Conservation (phyloP, 2,329 filamentous ascomycete genomes). For the Ascochyta clinopodiicola region DNA sequence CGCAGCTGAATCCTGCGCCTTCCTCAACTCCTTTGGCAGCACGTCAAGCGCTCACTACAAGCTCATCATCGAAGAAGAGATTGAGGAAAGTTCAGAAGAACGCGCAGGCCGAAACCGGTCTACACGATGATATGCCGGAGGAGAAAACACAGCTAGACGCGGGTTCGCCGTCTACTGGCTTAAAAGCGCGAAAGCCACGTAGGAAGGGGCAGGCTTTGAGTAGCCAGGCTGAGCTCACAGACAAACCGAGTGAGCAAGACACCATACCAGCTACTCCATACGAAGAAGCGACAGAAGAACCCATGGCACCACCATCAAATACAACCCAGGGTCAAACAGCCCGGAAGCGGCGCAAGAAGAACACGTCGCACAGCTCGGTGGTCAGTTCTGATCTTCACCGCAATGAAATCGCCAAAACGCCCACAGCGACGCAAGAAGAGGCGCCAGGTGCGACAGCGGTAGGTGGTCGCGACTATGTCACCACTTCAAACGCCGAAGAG, state of each 20-base stretch:
- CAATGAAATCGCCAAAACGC: neutral
- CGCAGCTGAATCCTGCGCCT: neutral
- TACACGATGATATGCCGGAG: neutral
- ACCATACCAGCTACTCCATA: neutral
- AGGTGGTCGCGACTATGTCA: neutral
- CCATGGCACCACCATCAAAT: neutral
- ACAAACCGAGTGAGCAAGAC: neutral
- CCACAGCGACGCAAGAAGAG: neutral
- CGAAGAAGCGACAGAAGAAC: neutral
- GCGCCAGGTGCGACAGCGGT: neutral
- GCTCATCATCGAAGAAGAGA: neutral
- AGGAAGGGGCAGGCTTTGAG: neutral
- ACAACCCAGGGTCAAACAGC: neutral
- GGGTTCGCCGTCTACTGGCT: neutral
- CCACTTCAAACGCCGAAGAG: neutral
- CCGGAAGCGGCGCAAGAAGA: neutral
- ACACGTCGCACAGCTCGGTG: neutral
- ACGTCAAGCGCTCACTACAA: slow-evolving; percentile 3
- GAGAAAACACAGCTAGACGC: neutral
- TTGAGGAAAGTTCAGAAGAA: slow-evolving; percentile 2
- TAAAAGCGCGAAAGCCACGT: neutral
- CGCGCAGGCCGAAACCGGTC: neutral
- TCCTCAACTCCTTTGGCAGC: slow-evolving; percentile 12
- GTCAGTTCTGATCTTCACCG: neutral
- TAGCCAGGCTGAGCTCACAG: neutral